Conservation (phyloP, 1,284 basidiomycete species). For the Ganoderma meredithae region DNA sequence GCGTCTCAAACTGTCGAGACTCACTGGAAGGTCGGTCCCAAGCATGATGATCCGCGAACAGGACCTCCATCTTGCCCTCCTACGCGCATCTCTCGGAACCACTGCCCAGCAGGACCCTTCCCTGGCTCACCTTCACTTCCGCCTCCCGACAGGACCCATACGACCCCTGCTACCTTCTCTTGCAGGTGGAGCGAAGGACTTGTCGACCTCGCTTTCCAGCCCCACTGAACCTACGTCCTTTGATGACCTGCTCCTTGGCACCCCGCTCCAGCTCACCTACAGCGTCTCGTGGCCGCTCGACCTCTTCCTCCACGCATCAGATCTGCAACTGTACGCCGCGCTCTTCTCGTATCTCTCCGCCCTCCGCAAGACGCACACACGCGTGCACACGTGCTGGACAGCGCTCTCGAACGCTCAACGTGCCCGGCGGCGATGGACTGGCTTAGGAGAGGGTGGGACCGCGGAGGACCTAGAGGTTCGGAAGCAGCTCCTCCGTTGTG, state of each 20-base stretch:
- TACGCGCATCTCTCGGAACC: constrained; percentile 85
- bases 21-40: constrained; percentile 69
- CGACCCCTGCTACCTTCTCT: constrained; percentile 80
- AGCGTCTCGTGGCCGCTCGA: constrained; percentile 86
- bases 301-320: constrained; percentile 82
- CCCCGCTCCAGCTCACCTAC: constrained; percentile 74
- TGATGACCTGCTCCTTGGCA: constrained; percentile 81
- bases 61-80: constrained; percentile 82
- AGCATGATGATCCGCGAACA: constrained; percentile 86
- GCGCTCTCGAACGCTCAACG: constrained; percentile 85
- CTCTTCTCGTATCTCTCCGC: constrained; percentile 87
- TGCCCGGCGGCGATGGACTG: constrained; percentile 83
- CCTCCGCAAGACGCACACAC: constrained; percentile 82
- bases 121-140: constrained; percentile 74
- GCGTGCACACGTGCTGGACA: constrained; percentile 84
- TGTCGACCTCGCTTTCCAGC: constrained; percentile 43
- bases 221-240: constrained; percentile 60
- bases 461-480: constrained; percentile 70
- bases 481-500: constrained; percentile 71
- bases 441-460: constrained; percentile 86
- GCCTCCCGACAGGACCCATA: constrained; percentile 79
- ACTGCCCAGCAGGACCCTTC: constrained; percentile 82
- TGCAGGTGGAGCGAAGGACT: constrained; percentile 44
- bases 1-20: constrained; percentile 75
- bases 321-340: constrained; percentile 77